Conservation (phyloP, 2,329 filamentous ascomycete species). For the Phyllosticta ampelicida region DNA sequence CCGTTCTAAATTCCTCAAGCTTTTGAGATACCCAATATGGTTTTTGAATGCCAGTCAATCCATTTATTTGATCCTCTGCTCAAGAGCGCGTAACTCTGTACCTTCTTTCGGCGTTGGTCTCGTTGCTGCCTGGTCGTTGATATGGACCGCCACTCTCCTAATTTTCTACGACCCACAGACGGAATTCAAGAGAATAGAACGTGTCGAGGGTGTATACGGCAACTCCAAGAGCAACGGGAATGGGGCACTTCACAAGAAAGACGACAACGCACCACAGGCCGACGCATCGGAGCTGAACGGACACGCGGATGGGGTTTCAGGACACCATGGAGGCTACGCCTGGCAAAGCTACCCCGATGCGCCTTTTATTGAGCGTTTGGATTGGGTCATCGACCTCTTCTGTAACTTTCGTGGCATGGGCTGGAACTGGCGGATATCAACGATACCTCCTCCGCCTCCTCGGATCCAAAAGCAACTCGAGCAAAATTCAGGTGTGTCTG, state of each 20-base stretch:
- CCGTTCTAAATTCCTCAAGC: constrained; percentile 27
- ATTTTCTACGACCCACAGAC: constrained; percentile 45
- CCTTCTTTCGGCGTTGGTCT: constrained; percentile 47
- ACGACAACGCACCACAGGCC: neutral
- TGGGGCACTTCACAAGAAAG: constrained; percentile 12
- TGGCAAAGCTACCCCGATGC: constrained; percentile 45
- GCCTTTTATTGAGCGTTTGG: constrained; percentile 41
- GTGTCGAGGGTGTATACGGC: constrained; percentile 18
- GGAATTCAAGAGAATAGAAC: constrained; percentile 47
- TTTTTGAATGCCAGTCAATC: constrained; percentile 33
- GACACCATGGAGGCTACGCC: constrained; percentile 28
- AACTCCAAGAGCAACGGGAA: neutral
- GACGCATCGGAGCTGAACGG: constrained; percentile 6
- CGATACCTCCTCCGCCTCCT: constrained; percentile 35
- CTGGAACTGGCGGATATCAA: constrained; percentile 48
- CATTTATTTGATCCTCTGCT: constrained; percentile 33
- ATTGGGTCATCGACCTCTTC: constrained; percentile 48
- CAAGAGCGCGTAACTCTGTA: constrained; percentile 39
- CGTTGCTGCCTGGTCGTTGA: constrained; percentile 41
- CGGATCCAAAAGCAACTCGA: constrained; percentile 29
- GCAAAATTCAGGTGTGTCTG: constrained; percentile 17
- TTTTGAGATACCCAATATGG: constrained; percentile 37
- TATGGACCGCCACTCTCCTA: constrained; percentile 44
- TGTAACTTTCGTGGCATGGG: constrained; percentile 49
- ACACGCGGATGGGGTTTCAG: constrained; percentile 15